phyloP scores from a whole-genome alignment of 192 early-diverging fungal genomes.

The Anaeromyces robustus region DNA sequence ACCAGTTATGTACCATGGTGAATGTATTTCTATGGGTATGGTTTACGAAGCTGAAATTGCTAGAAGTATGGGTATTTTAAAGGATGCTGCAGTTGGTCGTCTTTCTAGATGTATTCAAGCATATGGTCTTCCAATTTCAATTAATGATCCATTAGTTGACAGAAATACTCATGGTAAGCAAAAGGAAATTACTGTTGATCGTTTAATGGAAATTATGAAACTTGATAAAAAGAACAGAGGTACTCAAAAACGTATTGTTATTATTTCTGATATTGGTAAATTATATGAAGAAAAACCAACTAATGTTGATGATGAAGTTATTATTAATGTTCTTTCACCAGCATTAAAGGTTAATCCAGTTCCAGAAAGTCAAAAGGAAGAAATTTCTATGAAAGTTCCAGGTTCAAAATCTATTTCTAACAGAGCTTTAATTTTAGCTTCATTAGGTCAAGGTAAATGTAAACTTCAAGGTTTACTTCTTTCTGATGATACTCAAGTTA shows the following conservation, averaged over 20 bases:
- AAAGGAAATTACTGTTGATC: slow-evolving; percentile 36
- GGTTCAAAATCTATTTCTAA: slow-evolving; percentile 98
- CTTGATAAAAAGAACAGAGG: slow-evolving; percentile 97
- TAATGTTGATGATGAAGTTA: slow-evolving; percentile 66
- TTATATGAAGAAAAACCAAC: slow-evolving; percentile 71
- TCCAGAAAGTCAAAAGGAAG: slow-evolving; percentile 16
- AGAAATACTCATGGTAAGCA: slow-evolving; percentile 18
- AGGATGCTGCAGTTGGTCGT: slow-evolving; percentile 64
- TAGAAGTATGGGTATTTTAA: slow-evolving; percentile 67
- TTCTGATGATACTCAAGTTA: slow-evolving; percentile 96
- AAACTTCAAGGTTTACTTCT: slow-evolving; percentile 74
- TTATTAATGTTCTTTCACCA: slow-evolving; percentile 65
- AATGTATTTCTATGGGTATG: slow-evolving; percentile 90
- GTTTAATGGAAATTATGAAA: slow-evolving; percentile 76
- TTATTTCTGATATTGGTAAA: slow-evolving; percentile 68
- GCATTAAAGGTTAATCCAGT: slow-evolving; percentile 53
- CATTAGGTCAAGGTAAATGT: slow-evolving; percentile 67
- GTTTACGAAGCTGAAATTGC: slow-evolving; percentile 90
- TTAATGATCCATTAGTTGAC: slow-evolving; percentile 65
- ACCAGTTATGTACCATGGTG: slow-evolving; percentile 84
- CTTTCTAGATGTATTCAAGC: slow-evolving; percentile 64
- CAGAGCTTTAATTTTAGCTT: slow-evolving; percentile 80
- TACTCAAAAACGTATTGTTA: slow-evolving; percentile 74
- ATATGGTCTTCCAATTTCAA: slow-evolving; percentile 74
- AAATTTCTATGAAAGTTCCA: slow-evolving; percentile 49